Evolutionary conservation across 2,329 filamentous ascomycete genomes (phyloP), one percentile per base, ranked within the genome.

Genomic region (Diaporthe helianthi): DNA sequence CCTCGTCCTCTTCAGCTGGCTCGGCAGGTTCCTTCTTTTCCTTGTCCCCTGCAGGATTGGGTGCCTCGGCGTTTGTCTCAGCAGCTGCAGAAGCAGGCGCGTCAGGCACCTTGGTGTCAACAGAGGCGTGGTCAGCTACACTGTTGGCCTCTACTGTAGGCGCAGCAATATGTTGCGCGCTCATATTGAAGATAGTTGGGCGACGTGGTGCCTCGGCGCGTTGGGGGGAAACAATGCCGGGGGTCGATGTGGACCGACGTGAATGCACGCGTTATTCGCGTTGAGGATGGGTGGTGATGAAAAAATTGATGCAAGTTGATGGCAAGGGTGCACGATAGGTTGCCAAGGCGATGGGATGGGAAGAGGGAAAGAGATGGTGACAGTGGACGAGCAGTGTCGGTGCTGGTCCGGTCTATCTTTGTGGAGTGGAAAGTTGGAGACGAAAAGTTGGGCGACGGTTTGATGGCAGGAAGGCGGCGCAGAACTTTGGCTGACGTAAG

Each of bases 131-230:
- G 33, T 44, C 67, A 61, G 51, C 65, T 29, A 68, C 31, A 49
- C 44, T 26, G 44, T 24, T 19, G 58, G 53, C 41, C 49, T 69
- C 52, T 29, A 66, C 63, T 49, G 69, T 68, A 65, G 73, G 65
- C 61, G 72, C 72, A 61, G 68, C 69, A 44, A 73, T 67, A 36
- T 63, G 53, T 46, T 68, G 58, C 52, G 72, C 72, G 38, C 67
- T 67, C 76, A 73, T 73, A 44, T 36, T 70, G 68, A 74, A 74
- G 71, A 69, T 68, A 67, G 52, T 52, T 72, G 72, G 58, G 72
- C 73, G 71, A 73, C 73, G 75, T 74, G 72, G 72, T 75, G 71
- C 74, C 73, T 72, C 71, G 71, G 69, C 70, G 73, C 72, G 72
- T 71, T 54, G 51, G 68, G 47, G 51, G 60, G 47, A 49, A 70